Evolutionary conservation across 495 filamentous ascomycete genomes (phyloP).

Genomic region (Aspergillus incahuasiensis): DNA sequence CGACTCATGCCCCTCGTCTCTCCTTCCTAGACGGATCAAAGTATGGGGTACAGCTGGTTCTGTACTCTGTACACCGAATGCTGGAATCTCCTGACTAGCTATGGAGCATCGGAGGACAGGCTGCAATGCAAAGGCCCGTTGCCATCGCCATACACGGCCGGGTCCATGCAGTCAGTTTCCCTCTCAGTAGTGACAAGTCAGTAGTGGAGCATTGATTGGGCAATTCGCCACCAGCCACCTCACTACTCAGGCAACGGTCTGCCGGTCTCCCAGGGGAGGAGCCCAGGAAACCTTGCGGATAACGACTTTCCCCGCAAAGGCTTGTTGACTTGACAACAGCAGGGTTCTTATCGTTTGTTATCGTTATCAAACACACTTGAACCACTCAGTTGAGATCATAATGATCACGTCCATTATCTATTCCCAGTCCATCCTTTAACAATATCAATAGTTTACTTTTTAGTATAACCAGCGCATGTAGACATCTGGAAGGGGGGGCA

Average conservation of each 20-base stretch:
- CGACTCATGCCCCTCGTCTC: neutral
- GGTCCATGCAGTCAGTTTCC: neutral
- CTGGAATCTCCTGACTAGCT: neutral
- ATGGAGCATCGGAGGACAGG: neutral
- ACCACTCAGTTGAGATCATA: neutral
- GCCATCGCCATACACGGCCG: neutral
- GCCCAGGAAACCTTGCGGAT: neutral
- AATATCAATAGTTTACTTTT: neutral
- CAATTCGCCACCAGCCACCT: constrained; percentile 1
- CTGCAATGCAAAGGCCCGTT: constrained; percentile 3
- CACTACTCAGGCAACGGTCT: neutral
- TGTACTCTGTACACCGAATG: neutral
- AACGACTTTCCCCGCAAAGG: neutral
- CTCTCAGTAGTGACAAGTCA: neutral
- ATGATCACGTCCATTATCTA: neutral
- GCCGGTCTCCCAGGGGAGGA: too few species aligned
- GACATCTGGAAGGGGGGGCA: neutral
- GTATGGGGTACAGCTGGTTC: neutral
- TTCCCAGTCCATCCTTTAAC: neutral
- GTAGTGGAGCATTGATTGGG: too few species aligned
- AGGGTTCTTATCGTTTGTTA: neutral
- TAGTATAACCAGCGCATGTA: too few species aligned
- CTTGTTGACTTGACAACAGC: constrained; percentile 9
- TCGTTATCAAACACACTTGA: neutral
- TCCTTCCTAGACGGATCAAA: neutral